Evolutionary conservation across 768 basidiomycete species (phyloP).

Genomic region (Mycena latifolia): DNA sequence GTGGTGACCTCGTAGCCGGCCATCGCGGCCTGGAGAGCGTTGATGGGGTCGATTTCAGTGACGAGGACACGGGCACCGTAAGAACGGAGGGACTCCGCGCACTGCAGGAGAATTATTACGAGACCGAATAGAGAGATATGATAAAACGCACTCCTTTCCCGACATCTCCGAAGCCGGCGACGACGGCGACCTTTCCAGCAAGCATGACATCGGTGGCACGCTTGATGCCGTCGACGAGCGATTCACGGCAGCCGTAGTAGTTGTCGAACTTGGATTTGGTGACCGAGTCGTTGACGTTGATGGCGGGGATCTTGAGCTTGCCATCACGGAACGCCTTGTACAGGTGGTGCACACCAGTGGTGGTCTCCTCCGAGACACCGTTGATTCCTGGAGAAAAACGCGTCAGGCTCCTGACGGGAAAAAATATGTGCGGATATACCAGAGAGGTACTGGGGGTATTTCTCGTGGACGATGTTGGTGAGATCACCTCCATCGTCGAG

Average conservation of each 20-base stretch:
- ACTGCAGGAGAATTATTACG: conserved; percentile 60
- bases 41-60: conserved; percentile 99
- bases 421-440: conserved; percentile 54
- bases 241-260: conserved; percentile 99
- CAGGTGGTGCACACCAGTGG: conserved; percentile 98
- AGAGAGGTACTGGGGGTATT: conserved; percentile 90
- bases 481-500: conserved; percentile 99
- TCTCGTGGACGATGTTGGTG: conserved; percentile 94
- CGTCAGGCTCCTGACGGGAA: conserved; percentile 24
- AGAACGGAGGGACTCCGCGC: conserved; percentile 96
- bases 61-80: conserved; percentile 97
- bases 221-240: conserved; percentile 99
- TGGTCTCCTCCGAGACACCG: conserved; percentile 99
- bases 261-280: conserved; percentile 99
- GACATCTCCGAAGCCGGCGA: conserved; percentile 99
- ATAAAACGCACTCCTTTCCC: conserved; percentile 91
- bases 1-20: conserved; percentile 98
- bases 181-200: conserved; percentile 98
- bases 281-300: conserved; percentile 99
- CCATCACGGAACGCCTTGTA: conserved; percentile 99
- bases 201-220: conserved; percentile 99
- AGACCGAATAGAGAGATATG: neutral
- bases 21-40: conserved; percentile 99
- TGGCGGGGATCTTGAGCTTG: conserved; percentile 96
- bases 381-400: conserved; percentile 70